Evolutionary conservation across 129 eudicot genomes (phyloP).

Genomic region (Helianthus tuberosus): DNA sequence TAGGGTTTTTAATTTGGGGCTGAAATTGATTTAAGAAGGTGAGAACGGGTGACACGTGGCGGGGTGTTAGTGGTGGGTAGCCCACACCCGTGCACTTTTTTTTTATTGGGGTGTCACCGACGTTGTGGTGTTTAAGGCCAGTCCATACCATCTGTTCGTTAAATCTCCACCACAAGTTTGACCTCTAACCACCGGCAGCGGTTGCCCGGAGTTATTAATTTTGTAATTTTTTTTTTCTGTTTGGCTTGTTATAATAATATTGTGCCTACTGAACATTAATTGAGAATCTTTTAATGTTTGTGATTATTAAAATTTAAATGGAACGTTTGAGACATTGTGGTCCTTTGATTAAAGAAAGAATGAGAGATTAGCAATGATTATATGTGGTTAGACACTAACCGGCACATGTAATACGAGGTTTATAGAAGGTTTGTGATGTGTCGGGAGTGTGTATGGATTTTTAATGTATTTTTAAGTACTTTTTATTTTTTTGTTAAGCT

Average conservation of each 20-base stretch:
- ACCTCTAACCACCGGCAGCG: neutral
- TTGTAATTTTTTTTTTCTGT: no score
- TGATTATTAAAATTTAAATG: no score
- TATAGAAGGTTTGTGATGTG: no score
- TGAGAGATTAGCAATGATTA: neutral
- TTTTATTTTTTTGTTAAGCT: no score
- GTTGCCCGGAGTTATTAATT: neutral
- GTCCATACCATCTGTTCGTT: neutral
- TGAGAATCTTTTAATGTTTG: no score
- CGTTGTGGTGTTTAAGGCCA: neutral
- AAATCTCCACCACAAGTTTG: neutral
- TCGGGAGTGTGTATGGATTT: no score
- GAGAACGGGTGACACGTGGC: slow-evolving; percentile 64
- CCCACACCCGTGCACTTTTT: slow-evolving; percentile 65
- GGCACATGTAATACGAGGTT: no score
- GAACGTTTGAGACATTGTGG: no score
- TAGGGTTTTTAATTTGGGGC: slow-evolving; percentile 58
- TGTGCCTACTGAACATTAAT: no score
- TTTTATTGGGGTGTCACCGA: neutral
- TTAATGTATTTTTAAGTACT: no score
- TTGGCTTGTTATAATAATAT: no score
- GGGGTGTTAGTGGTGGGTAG: slow-evolving; percentile 31
- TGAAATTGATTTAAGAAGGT: slow-evolving; percentile 27
- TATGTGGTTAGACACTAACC: neutral
- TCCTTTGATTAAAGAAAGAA: no score